Evolutionary conservation across 495 filamentous ascomycete species (phyloP), one percentile per base, ranked within the genome.

Genomic region (Diplogelasinospora grovesii): DNA sequence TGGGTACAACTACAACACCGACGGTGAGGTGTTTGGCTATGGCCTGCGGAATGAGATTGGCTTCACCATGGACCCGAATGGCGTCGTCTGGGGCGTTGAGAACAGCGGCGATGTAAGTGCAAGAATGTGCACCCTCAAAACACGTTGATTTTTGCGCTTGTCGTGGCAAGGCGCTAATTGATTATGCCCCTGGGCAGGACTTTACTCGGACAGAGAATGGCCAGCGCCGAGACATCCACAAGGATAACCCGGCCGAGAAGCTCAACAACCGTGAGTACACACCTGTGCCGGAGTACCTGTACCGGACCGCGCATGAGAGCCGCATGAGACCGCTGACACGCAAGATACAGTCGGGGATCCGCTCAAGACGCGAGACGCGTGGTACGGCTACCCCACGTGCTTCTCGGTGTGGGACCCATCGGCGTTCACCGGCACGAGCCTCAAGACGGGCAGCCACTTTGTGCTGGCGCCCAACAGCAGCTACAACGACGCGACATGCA

Each of bases 311-410:
- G n/a, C 16, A 2, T 2, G 7, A 10, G 1, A 27, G 6, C 33
- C 35, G 11, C 23, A 34, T 36, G 14, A 41, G 26, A 13, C 4
- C 4, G n/a, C n/a, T n/a, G n/a, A n/a, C n/a, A n/a, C n/a, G n/a
- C n/a, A n/a, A n/a, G n/a, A 14, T 8, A 6, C 37, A 57, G 57
- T 66, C 15, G 63, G 63, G 42, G 55, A 66, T 42, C 63, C 63
- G 32, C 39, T 56, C 19, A 61, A 51, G 26, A 28, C 31, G 7
- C 50, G 55, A 24, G 48, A 63, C 36, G 61, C 53, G 3, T 78
- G 78, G 50, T 79, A 73, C 56, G 80, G 81, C 11, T 85, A 85
- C 53, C 82, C 82, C n/a, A 65, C 64, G n/a, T 85, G 82, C 60
- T 80, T 77, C 48, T 56, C 80, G 1, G 74, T 75, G 10, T 85